phyloP scores from a whole-genome alignment of 768 basidiomycete genomes.

The Phylloporus rhodoxanthus region DNA sequence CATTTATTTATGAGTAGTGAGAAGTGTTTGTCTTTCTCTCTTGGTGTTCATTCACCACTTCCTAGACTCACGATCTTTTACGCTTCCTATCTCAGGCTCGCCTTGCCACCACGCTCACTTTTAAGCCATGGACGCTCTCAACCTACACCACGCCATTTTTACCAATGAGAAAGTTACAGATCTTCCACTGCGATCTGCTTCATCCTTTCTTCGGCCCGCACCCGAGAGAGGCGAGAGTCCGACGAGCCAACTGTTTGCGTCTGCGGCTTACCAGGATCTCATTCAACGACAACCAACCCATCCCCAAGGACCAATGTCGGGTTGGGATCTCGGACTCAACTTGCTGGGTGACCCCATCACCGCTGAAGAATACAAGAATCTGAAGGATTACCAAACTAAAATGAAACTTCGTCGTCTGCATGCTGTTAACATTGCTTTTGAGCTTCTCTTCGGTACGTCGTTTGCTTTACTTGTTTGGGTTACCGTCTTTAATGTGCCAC shows the following conservation, averaged over 20 bases:
- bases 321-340: constrained; percentile 28
- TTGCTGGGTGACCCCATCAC: constrained; percentile 31
- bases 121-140: constrained; percentile 50
- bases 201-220: constrained; percentile 17
- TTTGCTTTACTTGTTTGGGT: constrained; percentile 1
- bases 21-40: constrained; percentile 10
- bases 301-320: constrained; percentile 31
- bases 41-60: constrained; percentile 6
- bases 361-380: constrained; percentile 26
- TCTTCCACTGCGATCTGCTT: constrained; percentile 15
- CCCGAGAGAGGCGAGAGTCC: constrained; percentile 14
- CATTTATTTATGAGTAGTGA: constrained; percentile 11
- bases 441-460: constrained; percentile 33
- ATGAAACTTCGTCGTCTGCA: constrained; percentile 33
- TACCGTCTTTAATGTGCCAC: not conserved
- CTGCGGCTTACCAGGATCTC: constrained; percentile 34
- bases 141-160: constrained; percentile 52
- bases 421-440: constrained; percentile 25
- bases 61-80: constrained; percentile 13
- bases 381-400: constrained; percentile 25
- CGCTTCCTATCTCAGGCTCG: constrained; percentile 4
- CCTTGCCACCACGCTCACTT: constrained; percentile 14
- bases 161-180: constrained; percentile 27
- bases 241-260: constrained; percentile 12
- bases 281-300: constrained; percentile 39